Conservation (phyloP, 805 yeast species). For the Lipomyces mesembrius region DNA sequence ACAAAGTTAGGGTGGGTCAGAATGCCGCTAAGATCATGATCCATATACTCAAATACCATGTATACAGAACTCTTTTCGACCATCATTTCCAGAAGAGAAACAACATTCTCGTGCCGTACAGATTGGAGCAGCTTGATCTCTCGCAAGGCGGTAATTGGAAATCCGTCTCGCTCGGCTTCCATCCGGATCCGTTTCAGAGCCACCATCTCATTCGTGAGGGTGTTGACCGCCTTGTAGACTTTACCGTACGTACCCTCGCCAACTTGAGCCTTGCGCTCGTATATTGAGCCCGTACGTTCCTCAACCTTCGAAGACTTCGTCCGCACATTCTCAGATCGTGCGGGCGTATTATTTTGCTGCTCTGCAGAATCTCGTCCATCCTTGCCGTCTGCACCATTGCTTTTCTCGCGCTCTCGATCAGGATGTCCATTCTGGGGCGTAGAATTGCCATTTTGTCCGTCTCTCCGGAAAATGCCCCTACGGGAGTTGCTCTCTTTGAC, state of each 20-base stretch:
- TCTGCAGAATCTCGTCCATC: neutral
- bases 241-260: conserved; percentile 99
- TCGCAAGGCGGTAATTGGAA: conserved; percentile 93
- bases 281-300: conserved; percentile 45
- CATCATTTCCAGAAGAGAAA: conserved; percentile 86
- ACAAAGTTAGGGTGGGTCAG: conserved; percentile 72
- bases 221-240: conserved; percentile 84
- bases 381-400: neutral
- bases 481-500: conserved; percentile 13
- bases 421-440: neutral
- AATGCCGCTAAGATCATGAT: conserved; percentile 89
- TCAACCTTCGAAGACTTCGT: conserved; percentile 2
- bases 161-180: conserved; percentile 89
- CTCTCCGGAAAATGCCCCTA: neutral
- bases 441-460: neutral
- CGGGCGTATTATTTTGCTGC: neutral
- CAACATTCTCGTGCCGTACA: conserved; percentile 79
- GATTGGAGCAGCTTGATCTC: conserved; percentile 86
- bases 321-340: neutral
- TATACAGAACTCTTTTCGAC: conserved; percentile 71
- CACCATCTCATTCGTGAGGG: conserved; percentile 68
- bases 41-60: conserved; percentile 93
- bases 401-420: neutral
- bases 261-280: conserved; percentile 80
- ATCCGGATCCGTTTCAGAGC: conserved; percentile 85